Evolutionary conservation across 805 yeast genomes (phyloP), one percentile per base, ranked within the genome.

Genomic region (Starmerella sirachaensis): DNA sequence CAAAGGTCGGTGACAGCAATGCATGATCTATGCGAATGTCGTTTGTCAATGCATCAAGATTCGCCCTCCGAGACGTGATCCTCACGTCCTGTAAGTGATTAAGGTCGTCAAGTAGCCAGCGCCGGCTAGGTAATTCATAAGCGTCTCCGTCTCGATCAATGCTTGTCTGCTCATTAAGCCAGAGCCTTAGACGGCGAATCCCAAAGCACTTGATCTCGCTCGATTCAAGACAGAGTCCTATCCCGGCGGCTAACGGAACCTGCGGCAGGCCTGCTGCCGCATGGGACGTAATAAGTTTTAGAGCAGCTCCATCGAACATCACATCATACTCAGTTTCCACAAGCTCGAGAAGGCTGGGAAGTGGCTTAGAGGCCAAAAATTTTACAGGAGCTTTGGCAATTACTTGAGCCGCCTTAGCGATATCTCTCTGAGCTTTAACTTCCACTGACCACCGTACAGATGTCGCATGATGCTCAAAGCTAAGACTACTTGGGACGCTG

Each of bases 211-310:
- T 18, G 16, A 35, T 31, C 10, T 6, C 8, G 11, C 29, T 25
- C 17, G 33, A 26, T 12, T 27, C 35, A 12, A 45, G 14, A 10
- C 36, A 23, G 23, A 42, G 17, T 9, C 43, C 33, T 10, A 45
- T 14, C 5, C 46, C 46, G 12, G 45, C 30, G 7, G 37, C 26
- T 12, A 44, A 29, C 14, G 43, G 46, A 11, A 34, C 32, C 23
- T 45, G 42, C 13, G 43, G 43, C 20, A 42, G 29, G 7, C 48
- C 48, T 11, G 41, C 42, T 5, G 39, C 21, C 9, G 48, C 36
- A 16, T 45, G 45, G 19, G 46, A 29, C 2, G 46, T 40, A 18
- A 35, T 12, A 5, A 45, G 16, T 5, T 14, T 17, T 11, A 45
- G 16, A 6, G 23, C 6, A 12, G 31, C 8, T 13, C 28, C 40